phyloP scores from a whole-genome alignment of 306 rosid genomes.

The Lablab purpureus region DNA sequence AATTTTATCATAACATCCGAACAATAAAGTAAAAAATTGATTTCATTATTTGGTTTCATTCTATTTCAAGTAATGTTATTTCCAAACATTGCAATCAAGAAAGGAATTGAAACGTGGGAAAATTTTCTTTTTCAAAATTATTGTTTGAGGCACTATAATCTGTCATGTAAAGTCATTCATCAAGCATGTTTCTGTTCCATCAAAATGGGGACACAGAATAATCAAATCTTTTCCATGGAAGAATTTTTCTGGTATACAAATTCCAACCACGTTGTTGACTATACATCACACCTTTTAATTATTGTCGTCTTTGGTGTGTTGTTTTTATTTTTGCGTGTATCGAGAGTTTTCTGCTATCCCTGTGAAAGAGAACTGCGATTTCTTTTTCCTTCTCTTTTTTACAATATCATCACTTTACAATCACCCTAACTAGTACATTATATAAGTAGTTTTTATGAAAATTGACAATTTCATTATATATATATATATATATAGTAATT shows the following conservation, averaged over 20 bases:
- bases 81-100: neutral
- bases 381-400: neutral
- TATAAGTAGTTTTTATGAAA: too few species aligned
- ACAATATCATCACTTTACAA: too few species aligned
- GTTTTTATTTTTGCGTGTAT: conserved; percentile 18
- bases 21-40: too few species aligned
- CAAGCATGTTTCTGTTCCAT: neutral
- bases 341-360: neutral
- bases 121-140: neutral
- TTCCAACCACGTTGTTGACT: conserved; percentile 7
- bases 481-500: too few species aligned
- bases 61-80: too few species aligned
- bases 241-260: neutral
- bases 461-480: too few species aligned
- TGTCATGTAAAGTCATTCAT: neutral
- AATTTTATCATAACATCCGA: too few species aligned
- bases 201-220: neutral
- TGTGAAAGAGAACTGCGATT: neutral
- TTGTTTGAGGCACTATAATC: neutral
- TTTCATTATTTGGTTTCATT: too few species aligned
- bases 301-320: neutral
- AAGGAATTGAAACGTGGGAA: neutral
- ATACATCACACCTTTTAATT: neutral
- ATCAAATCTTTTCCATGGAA: conserved; percentile 2
- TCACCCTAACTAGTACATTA: too few species aligned